phyloP scores from a whole-genome alignment of 108 stramenopile genomes.

The Mayamaea pseudoterrestris region DNA sequence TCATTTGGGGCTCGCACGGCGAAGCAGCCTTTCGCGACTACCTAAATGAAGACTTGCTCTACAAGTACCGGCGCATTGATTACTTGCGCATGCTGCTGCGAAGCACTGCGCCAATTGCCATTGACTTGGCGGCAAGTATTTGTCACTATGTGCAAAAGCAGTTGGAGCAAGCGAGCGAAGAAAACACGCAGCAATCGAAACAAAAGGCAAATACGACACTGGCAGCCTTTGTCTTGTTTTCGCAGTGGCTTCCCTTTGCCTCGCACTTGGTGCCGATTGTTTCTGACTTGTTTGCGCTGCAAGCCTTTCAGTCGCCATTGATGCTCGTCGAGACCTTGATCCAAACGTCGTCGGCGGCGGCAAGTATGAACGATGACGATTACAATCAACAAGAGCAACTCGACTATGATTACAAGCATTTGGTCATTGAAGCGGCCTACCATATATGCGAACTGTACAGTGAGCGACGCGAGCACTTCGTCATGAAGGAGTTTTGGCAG shows the following conservation, averaged over 20 bases:
- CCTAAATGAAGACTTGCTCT: not conserved
- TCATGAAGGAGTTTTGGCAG: slow-evolving; percentile 46
- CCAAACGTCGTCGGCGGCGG: not conserved
- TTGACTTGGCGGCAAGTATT: slow-evolving; percentile 53
- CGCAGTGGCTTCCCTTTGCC: slow-evolving; percentile 68
- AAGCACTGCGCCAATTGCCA: slow-evolving; percentile 52
- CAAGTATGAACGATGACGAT: too few relatives aligned
- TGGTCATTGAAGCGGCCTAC: slow-evolving; percentile 24
- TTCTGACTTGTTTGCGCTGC: slow-evolving; percentile 38
- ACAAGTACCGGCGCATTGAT: slow-evolving; percentile 25
- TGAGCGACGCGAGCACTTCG: slow-evolving; percentile 20
- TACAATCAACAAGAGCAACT: not conserved
- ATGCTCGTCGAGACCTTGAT: not conserved
- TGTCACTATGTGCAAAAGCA: slow-evolving; percentile 21
- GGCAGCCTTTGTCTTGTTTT: slow-evolving; percentile 33
- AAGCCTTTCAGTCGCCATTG: slow-evolving; percentile 18
- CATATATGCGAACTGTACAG: slow-evolving; percentile 17
- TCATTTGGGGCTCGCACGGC: not conserved
- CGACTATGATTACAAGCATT: slow-evolving; percentile 4
- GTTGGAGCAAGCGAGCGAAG: not conserved
- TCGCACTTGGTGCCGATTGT: slow-evolving; percentile 64
- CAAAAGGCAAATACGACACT: not conserved
- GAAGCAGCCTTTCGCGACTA: not conserved
- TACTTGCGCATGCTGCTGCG: slow-evolving; percentile 55
- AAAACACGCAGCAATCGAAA: not conserved